phyloP scores from a whole-genome alignment of 768 basidiomycete genomes.

The Ramaria rubella region DNA sequence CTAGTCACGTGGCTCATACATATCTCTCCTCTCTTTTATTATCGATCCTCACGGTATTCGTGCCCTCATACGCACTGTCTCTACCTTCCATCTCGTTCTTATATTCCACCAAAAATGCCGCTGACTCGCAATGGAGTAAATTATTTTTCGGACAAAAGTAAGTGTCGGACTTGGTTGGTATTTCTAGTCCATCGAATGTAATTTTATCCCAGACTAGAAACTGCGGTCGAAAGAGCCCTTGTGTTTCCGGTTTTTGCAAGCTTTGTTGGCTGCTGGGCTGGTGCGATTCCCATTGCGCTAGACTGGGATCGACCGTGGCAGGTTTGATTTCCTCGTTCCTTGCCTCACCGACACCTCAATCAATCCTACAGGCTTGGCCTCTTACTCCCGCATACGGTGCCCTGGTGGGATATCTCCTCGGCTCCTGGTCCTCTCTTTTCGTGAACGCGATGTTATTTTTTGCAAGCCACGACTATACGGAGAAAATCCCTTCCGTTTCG shows the following conservation, averaged over 20 bases:
- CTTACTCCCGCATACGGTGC: conserved; percentile 71
- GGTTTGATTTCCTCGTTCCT: conserved; percentile 42
- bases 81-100: conserved; percentile 39
- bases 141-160: conserved; percentile 80
- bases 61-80: conserved; percentile 67
- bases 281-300: conserved; percentile 77
- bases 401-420: conserved; percentile 57
- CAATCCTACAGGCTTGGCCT: conserved; percentile 62
- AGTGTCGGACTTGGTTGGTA: conserved; percentile 30
- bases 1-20: conserved; percentile 53
- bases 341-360: neutral
- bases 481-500: neutral
- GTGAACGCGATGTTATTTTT: conserved; percentile 30
- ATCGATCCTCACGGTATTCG: conserved; percentile 56
- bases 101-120: conserved; percentile 27
- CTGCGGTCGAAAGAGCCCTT: conserved; percentile 68
- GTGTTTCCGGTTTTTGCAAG: conserved; percentile 75
- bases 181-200: neutral
- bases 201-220: conserved; percentile 37
- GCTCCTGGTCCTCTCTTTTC: conserved; percentile 49
- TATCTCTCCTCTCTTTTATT: conserved; percentile 63
- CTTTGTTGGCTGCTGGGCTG: conserved; percentile 71
- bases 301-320: conserved; percentile 99
- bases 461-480: conserved; percentile 9
- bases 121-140: conserved; percentile 52